Evolutionary conservation across 805 yeast species (phyloP).

Genomic region (Monosporozyma solicola): DNA sequence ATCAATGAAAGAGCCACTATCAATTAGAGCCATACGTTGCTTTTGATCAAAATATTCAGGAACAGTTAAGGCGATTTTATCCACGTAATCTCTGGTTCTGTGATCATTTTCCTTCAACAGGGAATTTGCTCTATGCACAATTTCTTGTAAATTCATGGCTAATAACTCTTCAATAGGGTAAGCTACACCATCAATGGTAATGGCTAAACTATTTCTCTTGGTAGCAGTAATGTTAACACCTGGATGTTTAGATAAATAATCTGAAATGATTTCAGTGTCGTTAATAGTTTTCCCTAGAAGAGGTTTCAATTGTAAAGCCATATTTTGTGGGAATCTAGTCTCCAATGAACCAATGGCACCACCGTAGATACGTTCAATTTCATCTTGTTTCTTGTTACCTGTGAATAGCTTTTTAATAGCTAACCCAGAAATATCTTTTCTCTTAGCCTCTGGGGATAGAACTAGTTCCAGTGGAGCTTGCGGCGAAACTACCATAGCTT

Average conservation of each 20-base stretch:
- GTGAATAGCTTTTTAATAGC: conserved; percentile 42
- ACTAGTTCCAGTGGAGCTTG: conserved; percentile 82
- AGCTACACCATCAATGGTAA: conserved; percentile 40
- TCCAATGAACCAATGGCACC: conserved; percentile 61
- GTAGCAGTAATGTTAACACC: conserved; percentile 44
- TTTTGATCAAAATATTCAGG: conserved; percentile 61
- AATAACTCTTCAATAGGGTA: conserved; percentile 67
- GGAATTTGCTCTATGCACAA: conserved; percentile 53
- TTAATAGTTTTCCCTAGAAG: conserved; percentile 52
- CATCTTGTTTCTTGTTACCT: conserved; percentile 28
- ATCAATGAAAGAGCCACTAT: conserved; percentile 54
- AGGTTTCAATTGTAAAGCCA: conserved; percentile 59
- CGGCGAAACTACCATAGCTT: conserved; percentile 85
- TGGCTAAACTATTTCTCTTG: conserved; percentile 48
- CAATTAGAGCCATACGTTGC: conserved; percentile 63
- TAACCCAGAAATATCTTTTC: conserved; percentile 80
- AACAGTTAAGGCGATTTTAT: conserved; percentile 65
- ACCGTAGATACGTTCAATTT: conserved; percentile 68
- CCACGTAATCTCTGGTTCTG: conserved; percentile 38
- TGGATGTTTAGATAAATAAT: conserved; percentile 48
- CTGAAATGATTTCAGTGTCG: conserved; percentile 38
- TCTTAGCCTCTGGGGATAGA: conserved; percentile 79
- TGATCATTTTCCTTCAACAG: conserved; percentile 48
- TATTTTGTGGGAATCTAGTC: conserved; percentile 62
- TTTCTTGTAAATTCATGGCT: conserved; percentile 72